Evolutionary conservation across 176 grass and related monocot genomes (phyloP).

Genomic region (Stipa capillata): DNA sequence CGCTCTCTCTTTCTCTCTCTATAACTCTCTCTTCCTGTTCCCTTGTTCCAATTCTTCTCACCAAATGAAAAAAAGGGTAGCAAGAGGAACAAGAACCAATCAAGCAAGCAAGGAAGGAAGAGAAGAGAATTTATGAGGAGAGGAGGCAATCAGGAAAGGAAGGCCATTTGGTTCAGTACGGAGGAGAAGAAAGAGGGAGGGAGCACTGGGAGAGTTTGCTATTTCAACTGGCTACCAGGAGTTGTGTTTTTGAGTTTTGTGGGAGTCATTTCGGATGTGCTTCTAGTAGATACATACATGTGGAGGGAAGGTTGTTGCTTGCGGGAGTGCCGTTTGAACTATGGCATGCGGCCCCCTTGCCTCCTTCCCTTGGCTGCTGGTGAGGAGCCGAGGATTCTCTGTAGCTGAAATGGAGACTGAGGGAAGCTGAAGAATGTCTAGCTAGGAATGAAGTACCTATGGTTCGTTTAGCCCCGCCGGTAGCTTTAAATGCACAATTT

Average conservation of each 20-base stretch:
- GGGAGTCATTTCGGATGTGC: not conserved
- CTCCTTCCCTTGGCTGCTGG: not conserved
- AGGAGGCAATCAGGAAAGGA: not conserved
- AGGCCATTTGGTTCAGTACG: not conserved
- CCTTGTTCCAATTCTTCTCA: not conserved
- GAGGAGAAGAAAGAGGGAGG: not conserved
- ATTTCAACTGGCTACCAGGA: slow-evolving; percentile 3
- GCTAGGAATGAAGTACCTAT: not conserved
- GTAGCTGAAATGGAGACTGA: not conserved
- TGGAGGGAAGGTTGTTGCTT: slow-evolving; percentile 25
- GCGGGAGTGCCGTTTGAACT: slow-evolving; percentile 24
- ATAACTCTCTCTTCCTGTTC: not conserved
- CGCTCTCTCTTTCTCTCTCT: not conserved
- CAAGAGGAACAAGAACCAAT: not conserved
- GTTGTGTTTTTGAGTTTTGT: not conserved
- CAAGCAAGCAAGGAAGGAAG: not conserved
- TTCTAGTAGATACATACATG: not conserved
- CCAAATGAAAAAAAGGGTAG: no score
- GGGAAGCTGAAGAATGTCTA: not conserved
- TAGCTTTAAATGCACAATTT: no score
- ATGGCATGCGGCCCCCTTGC: slow-evolving; percentile 1
- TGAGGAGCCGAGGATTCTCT: not conserved
- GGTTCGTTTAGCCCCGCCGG: no score
- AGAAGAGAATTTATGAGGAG: not conserved
- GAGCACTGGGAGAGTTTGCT: not conserved